Conservation (phyloP, 805 yeast species). For the Cyberlindnera amylophila region DNA sequence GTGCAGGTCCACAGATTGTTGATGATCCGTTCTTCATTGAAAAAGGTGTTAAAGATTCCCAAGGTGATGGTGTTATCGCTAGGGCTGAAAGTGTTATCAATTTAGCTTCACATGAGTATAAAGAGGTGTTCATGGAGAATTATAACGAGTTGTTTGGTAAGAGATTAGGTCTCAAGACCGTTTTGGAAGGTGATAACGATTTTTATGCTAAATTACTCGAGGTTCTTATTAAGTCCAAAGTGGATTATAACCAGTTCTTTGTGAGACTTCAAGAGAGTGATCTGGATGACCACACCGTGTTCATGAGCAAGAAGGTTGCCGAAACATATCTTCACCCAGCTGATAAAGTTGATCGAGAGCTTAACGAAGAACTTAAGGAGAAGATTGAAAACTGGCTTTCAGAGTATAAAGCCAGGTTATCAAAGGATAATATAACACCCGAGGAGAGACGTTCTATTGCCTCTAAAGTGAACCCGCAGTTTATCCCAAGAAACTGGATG, state of each 20-base stretch:
- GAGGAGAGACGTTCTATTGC: conserved; percentile 44
- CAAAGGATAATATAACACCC: conserved; percentile 32
- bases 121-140: conserved; percentile 52
- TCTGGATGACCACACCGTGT: conserved; percentile 29
- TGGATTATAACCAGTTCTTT: conserved; percentile 83
- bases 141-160: conserved; percentile 55
- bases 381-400: conserved; percentile 50
- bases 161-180: conserved; percentile 62
- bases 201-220: conserved; percentile 41
- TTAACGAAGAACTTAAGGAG: conserved; percentile 38
- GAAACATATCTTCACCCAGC: conserved; percentile 23
- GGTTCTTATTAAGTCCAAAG: conserved; percentile 53
- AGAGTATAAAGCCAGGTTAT: conserved; percentile 42
- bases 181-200: conserved; percentile 37
- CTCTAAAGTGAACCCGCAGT: conserved; percentile 61
- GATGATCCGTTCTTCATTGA: conserved; percentile 39
- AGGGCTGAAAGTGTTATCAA: conserved; percentile 67
- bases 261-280: conserved; percentile 50
- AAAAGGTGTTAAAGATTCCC: conserved; percentile 44
- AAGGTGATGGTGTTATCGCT: conserved; percentile 41
- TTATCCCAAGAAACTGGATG: conserved; percentile 83
- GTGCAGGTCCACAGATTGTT: conserved; percentile 57
- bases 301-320: conserved; percentile 27
- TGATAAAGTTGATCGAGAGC: conserved; percentile 33
- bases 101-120: conserved; percentile 60